Evolutionary conservation across 257 asterid genomes (phyloP).

Genomic region (Forsythia viridissima): DNA sequence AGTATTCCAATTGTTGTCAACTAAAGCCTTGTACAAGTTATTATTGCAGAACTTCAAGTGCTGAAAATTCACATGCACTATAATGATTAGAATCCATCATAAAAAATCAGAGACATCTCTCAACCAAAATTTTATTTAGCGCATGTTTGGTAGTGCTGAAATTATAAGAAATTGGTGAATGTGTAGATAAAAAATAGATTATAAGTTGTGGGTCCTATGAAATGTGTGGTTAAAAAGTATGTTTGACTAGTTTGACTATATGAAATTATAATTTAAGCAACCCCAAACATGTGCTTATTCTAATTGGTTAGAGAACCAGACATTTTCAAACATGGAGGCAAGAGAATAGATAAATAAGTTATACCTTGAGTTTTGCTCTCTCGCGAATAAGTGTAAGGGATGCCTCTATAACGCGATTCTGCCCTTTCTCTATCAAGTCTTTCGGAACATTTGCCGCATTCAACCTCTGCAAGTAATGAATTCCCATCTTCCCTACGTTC

Average conservation of each 20-base stretch:
- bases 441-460: constrained; percentile 77
- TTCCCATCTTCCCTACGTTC: constrained; percentile 67
- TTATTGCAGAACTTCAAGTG: neutral
- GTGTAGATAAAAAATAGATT: too few species aligned
- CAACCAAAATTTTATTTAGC: neutral
- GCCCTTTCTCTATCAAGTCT: constrained; percentile 88
- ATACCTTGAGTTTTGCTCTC: constrained; percentile 96
- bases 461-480: constrained; percentile 76
- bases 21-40: neutral
- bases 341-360: neutral
- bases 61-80: neutral
- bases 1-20: neutral
- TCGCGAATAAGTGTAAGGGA: constrained; percentile 95
- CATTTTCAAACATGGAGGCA: neutral
- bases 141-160: too few species aligned
- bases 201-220: too few species aligned
- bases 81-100: constrained; percentile 1
- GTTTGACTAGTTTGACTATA: too few species aligned
- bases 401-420: constrained; percentile 95
- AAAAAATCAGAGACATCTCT: neutral
- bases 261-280: too few species aligned
- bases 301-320: constrained; percentile 1
- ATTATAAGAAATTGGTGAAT: too few species aligned
- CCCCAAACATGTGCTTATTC: neutral
- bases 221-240: too few species aligned